Evolutionary conservation across 2,329 filamentous ascomycete genomes (phyloP), one percentile per base, ranked within the genome.

Genomic region (Falciphora oryzae): DNA sequence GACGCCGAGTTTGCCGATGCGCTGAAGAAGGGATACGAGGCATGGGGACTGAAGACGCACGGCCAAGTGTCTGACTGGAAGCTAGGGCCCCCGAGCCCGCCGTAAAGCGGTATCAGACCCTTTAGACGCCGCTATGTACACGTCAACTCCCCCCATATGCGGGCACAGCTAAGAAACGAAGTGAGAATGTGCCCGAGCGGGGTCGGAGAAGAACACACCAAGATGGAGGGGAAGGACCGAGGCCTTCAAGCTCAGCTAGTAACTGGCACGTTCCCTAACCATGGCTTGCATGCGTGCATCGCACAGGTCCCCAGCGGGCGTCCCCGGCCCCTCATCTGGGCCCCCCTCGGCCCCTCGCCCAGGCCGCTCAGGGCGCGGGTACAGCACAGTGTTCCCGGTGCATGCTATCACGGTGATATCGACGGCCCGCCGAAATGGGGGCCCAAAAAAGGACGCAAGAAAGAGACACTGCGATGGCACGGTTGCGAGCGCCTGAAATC

Each of bases 1-100:
- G 79, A 81, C 61, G 31, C 63, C 0, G 69, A 66, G 1, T 78
- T 82, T 67, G 64, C 68, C 0, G 71, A 76, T 65, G 71, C 72
- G 1, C 44, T 81, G 64, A 66, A 70, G 50, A 68, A 75, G 25
- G 80, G 79, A 10, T 35, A 8, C 31, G 58, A 60, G 31, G 29
- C 4, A 4, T 60, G 58, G 58, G 31, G 58, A 29, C 10, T 10
- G 58, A 18, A 5, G 22, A 35, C 6, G 29, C 22, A 60, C 29
- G 58, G 31, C 27, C 14, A 25, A 16, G 22, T 31, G 58, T 4
- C 25, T 2, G 58, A 60, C 16, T 60, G 27, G 28, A 35, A 35
- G 2, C 58, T 60, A 10, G 58, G 58, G 4, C 29, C 29, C 5
- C 58, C 16, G 57, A n/a, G 22, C 44, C 22, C 22, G 18, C 2